Conservation (phyloP, 2,329 filamentous ascomycete species). For the Xylariaceae sp. region DNA sequence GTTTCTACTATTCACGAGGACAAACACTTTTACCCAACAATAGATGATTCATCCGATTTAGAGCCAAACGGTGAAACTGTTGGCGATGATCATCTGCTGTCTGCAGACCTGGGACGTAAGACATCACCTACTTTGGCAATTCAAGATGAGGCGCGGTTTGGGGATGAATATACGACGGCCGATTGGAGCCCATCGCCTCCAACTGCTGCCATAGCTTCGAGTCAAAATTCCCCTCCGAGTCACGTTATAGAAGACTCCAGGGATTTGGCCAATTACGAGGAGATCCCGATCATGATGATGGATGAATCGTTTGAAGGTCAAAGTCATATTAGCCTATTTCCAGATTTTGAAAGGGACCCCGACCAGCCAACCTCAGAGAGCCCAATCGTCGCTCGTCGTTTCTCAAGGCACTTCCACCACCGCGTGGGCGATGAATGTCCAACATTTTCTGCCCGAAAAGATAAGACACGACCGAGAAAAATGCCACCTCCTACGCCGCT, state of each 20-base stretch:
- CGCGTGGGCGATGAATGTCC: slow-evolving; percentile 55
- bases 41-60: slow-evolving; percentile 23
- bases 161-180: slow-evolving; percentile 39
- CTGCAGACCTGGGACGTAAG: too few species aligned
- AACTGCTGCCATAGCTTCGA: slow-evolving; percentile 39
- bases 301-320: slow-evolving; percentile 32
- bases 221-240: slow-evolving; percentile 37
- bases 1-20: too few species aligned
- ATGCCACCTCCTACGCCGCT: slow-evolving; percentile 54
- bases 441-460: slow-evolving; percentile 51
- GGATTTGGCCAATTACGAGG: slow-evolving; percentile 18
- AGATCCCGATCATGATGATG: slow-evolving; percentile 42
- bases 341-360: slow-evolving; percentile 24
- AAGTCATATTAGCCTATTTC: slow-evolving; percentile 24
- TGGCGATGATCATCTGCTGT: too few species aligned
- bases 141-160: slow-evolving; percentile 32
- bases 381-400: slow-evolving; percentile 4
- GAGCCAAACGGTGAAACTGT: slow-evolving; percentile 21
- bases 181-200: slow-evolving; percentile 49
- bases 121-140: slow-evolving; percentile 29
- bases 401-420: slow-evolving; percentile 43
- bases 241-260: slow-evolving; percentile 33
- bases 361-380: slow-evolving; percentile 20
- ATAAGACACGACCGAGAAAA: slow-evolving; percentile 42
- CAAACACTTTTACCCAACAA: slow-evolving; percentile 8